These are phyloP conservation scores for Cryptococcus sp. DNA, from an alignment of 1,284 basidiomycete species.

Conservation along the genomic window DNA sequence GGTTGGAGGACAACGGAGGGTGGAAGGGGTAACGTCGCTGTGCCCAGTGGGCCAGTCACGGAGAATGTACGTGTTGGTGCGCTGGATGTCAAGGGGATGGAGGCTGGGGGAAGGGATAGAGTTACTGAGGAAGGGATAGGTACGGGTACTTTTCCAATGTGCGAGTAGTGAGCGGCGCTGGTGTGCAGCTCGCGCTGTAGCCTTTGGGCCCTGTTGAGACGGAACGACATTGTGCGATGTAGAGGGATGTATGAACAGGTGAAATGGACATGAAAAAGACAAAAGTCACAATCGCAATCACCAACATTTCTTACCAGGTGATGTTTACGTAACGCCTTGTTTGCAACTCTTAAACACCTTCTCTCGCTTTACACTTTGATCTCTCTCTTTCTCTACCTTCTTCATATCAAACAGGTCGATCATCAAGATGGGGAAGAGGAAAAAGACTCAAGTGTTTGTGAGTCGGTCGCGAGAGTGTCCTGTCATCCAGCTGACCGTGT, in stretches of 20 bases:
- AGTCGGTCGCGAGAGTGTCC: slow-evolving; percentile 15
- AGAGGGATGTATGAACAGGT: no score
- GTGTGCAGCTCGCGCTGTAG: slow-evolving; percentile 32
- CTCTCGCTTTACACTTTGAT: no score
- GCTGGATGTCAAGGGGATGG: slow-evolving; percentile 31
- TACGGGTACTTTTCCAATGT: slow-evolving; percentile 81
- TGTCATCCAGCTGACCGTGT: not conserved
- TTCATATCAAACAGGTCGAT: not conserved
- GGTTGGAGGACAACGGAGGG: slow-evolving; percentile 60
- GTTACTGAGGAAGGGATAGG: slow-evolving; percentile 68
- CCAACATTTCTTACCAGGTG: no score
- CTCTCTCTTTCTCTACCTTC: not conserved
- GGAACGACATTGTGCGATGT: not conserved
- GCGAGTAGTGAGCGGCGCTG: slow-evolving; percentile 47
- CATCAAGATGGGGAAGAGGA: slow-evolving; percentile 53
- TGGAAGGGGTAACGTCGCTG: slow-evolving; percentile 67
- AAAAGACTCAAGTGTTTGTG: slow-evolving; percentile 51
- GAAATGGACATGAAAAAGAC: no score
- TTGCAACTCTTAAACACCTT: no score
- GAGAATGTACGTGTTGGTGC: slow-evolving; percentile 33
- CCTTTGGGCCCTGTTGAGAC: not conserved
- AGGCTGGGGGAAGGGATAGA: slow-evolving; percentile 55
- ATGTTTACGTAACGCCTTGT: no score
- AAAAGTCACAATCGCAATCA: no score
- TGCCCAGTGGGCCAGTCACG: slow-evolving; percentile 75